phyloP scores from a whole-genome alignment of 805 yeast species.

The Cyberlindnera xylosilytica region DNA sequence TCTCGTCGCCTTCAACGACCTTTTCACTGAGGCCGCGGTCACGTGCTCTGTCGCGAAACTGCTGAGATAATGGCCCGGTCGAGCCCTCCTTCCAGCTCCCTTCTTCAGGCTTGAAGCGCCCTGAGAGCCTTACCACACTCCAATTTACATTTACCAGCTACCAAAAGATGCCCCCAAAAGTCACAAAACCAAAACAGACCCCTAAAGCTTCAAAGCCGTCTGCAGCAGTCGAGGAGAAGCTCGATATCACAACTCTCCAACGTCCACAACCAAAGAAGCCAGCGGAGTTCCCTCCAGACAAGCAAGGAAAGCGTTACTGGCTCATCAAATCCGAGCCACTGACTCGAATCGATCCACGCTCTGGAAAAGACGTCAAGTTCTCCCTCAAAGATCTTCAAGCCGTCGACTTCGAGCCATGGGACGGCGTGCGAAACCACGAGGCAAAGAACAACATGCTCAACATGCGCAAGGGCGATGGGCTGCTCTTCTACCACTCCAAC shows the following conservation, averaged over 20 bases:
- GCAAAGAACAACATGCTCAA: constrained; percentile 48
- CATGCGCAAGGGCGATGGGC: constrained; percentile 46
- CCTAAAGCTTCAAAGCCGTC: neutral
- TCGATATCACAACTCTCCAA: neutral
- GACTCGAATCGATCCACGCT: constrained; percentile 42
- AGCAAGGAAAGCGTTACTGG: constrained; percentile 41
- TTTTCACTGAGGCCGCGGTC: no score
- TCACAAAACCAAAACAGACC: neutral
- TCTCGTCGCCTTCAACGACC: no score
- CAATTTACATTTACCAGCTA: no score
- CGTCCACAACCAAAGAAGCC: constrained; percentile 34
- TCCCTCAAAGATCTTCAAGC: constrained; percentile 41
- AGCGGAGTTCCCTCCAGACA: constrained; percentile 28
- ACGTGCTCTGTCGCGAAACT: no score
- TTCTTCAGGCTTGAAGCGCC: no score
- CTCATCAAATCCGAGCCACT: constrained; percentile 55
- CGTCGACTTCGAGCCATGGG: constrained; percentile 47
- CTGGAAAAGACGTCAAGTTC: constrained; percentile 47
- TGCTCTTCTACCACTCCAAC: constrained; percentile 55
- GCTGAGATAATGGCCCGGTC: no score
- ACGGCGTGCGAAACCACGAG: constrained; percentile 58
- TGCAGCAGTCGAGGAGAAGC: neutral
- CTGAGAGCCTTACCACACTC: no score
- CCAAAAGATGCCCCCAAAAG: no score
- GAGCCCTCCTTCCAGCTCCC: no score